Evolutionary conservation across 1,139 yeast genomes (phyloP), one percentile per base, ranked within the genome.

Genomic region (Geotrichum candidum): DNA sequence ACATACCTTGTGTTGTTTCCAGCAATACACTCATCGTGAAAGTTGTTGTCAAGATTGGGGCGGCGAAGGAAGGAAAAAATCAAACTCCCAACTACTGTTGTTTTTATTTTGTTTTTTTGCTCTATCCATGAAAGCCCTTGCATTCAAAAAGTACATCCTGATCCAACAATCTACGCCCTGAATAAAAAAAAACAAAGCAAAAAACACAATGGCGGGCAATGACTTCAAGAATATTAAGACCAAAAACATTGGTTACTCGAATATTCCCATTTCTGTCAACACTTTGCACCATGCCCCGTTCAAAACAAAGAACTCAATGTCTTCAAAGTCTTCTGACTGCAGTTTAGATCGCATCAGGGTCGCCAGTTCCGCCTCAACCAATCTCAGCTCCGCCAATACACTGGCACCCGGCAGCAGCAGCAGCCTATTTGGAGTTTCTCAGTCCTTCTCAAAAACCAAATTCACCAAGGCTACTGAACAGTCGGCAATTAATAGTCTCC

Each of bases 1-100:
- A 68, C 73, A 71, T 73, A 63, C 86, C 87, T 50, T 69, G 71
- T 1, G 84, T 80, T 0, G 88, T 84, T 67, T 85, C 88, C 13
- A 84, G 60, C 46, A 85, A 68, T 3, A 84, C 85, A 68, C 88
- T 83, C 88, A 84, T 84, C 22, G 2, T 50, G 41, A 22, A 27
- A 51, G 57, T 50, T 29, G 56, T 31, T 54, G 50, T 31, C 35
- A 13, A 10, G n/a, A 31, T 4, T 45, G 27, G 22, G 15, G 57
- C 13, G 23, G 53, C 22, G 29, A 29, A 57, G 35, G 29, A 54
- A 51, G 23, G 23, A 59, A 59, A 54, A 48, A n/a, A 23, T 46
- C n/a, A 52, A 18, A 53, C 35, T 38, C 48, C 51, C 48, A 35
- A 50, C 31, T 23, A n/a, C 48, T 56, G 10, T 35, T 22, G 3